Base-by-base conservation (phyloP, 371 early-diverging fungal species). In the Actinomucor elegans region DNA sequence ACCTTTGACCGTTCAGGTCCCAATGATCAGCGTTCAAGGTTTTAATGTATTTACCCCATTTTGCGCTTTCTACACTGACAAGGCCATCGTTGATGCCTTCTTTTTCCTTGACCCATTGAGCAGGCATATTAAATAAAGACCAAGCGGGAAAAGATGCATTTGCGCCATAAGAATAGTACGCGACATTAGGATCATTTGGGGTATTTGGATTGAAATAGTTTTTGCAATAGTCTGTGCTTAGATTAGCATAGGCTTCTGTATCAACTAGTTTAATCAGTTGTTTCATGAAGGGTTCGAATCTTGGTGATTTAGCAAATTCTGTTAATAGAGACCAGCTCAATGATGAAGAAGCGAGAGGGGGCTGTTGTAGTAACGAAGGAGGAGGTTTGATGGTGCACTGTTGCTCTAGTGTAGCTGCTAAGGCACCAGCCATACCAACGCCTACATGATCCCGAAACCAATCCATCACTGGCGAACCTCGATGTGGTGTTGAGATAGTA, bases 401-500 rank as follows among this genome's bases (percentile, higher is more conserved):
- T 28, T 38, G 15, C 15, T 44, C 41, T 12, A 43, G 20, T 4
- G 40, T 46, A 27, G 49, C 29, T 15, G 27, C 52, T 20, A 50
- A 18, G n/a, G 43, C 36, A 20, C 49, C 57, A 7, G 58, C 51
- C 52, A 52, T 52, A 8, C 79, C 79, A 1, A 91, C 73, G 14
- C 88, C 85, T 26, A 94, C 64, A 48, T 84, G 73, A 60, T 93
- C 93, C 21, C 89, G 80, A 57, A 87, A 89, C 90, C 91, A 94
- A 71, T 94, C 94, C 93, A 94, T 94, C 57, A 94, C 88, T 11
- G 90, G 84, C 29, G 85, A 84, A 6, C 96, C 96, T 17, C 92
- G 83, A 65, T 96, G 96, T 18, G 96, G 96, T 10, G 96, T 93
- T 5, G 87, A 88, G n/a, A 96, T 78, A 1, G 94, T 94, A 1